Evolutionary conservation across 2,329 filamentous ascomycete species (phyloP), one percentile per base, ranked within the genome.

Genomic region (Talaromyces marneffei): DNA sequence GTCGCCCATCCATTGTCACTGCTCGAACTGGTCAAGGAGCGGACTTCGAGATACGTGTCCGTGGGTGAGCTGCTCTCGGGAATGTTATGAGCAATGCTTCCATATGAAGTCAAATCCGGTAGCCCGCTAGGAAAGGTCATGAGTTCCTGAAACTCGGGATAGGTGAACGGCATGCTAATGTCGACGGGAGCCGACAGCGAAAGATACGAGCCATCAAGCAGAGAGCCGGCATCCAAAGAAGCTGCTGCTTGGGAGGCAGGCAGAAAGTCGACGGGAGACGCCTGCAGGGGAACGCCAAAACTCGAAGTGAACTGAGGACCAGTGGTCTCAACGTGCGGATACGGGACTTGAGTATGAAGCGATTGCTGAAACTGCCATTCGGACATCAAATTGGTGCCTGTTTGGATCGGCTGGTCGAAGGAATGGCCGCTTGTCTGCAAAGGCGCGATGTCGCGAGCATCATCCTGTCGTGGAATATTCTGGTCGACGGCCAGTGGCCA

Each of bases 1-100:
- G 89, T 85, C 56, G 85, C 86, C 92, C 92, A 97, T 62, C 91
- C 90, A 68, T 92, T 90, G 68, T 95, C 92, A 70, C 89, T 90
- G 66, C 83, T 84, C n/a, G 91, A 91, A 60, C 87, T 88, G 25
- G 85, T 83, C 46, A 96, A 80, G 6, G 93, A 97, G 55, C 93
- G 79, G 35, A 96, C 90, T 75, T 97, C 92, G 52, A 96, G 79
- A 74, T 91, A 92, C 31, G 88, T 90, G 68, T 89, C 87, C 1
- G 87, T 90, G 0, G 90, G 90, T 39, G 90, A 92, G 69, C 85
- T 87, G 72, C 70, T 75, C 63, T 79, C 77, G 35, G 78, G 69
- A 35, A 80, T 71, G 29, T 75, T 72, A 58, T 77, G 75, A 46
- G 77, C 72, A 60, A 73, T 20, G 63, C 80, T 76, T 6, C 78